Evolutionary conservation across 1,284 basidiomycete genomes (phyloP).

Genomic region (Sporisorium sorghi): DNA sequence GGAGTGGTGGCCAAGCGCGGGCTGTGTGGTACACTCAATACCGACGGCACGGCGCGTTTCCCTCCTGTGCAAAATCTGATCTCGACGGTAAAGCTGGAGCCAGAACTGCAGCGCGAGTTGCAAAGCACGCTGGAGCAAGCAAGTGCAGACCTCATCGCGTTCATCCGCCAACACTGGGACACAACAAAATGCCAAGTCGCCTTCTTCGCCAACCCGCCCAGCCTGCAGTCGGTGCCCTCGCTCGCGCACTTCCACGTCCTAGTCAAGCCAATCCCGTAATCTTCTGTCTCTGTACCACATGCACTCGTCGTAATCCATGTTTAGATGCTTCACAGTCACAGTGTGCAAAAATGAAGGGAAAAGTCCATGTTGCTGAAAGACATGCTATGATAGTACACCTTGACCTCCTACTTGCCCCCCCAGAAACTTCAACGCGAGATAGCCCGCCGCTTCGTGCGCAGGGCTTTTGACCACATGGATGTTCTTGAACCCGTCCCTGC

Average conservation of each 20-base stretch:
- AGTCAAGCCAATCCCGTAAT: not conserved
- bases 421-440: conserved; percentile 35
- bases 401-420: not conserved
- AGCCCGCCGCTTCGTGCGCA: conserved; percentile 53
- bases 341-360: not conserved
- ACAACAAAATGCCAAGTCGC: not conserved
- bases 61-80: conserved; percentile 8
- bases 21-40: conserved; percentile 25
- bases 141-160: conserved; percentile 2
- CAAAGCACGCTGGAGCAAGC: not conserved
- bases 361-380: conserved; percentile 4
- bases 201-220: conserved; percentile 44
- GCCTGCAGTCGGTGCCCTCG: conserved; percentile 33
- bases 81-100: not conserved
- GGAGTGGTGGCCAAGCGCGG: conserved; percentile 19
- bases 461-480: conserved; percentile 55
- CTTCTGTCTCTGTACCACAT: conserved; percentile 15
- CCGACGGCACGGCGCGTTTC: not conserved
- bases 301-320: not conserved
- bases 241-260: conserved; percentile 43
- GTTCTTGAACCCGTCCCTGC: conserved; percentile 45
- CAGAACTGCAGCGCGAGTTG: not conserved
- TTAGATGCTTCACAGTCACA: not conserved
- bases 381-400: not conserved
- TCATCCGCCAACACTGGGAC: conserved; percentile 28